A percentile compares a stretch with the other conserved stretches of the same genome.
These are phyloP conservation scores for Pleurotus sapidus DNA, from an alignment of 768 basidiomycete species.

Conservation along the genomic window DNA sequence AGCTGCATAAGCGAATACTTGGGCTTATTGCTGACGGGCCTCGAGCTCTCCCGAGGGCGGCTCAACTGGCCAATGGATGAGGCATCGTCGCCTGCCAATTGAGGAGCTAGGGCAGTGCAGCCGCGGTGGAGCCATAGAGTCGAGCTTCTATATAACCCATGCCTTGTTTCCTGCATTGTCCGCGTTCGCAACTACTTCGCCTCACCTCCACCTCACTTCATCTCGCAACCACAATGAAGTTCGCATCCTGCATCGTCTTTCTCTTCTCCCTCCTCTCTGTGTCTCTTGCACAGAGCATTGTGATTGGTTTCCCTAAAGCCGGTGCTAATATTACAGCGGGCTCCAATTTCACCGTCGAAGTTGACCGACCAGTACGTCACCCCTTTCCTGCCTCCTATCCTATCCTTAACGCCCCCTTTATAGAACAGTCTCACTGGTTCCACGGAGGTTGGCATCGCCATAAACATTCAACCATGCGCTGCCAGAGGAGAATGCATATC, in stretches of 20 bases:
- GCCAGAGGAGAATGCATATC: conserved; percentile 16
- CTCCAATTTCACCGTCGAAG: conserved; percentile 35
- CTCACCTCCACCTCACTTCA: too few relatives aligned
- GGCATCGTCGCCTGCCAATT: too few relatives aligned
- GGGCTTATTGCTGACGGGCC: too few relatives aligned
- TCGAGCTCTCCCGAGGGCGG: too few relatives aligned
- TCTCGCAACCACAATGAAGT: too few relatives aligned
- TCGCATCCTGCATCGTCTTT: background rate
- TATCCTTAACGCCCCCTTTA: background rate
- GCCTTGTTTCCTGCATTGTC: too few relatives aligned
- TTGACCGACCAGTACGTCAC: conserved; percentile 45
- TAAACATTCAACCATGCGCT: conserved; percentile 37
- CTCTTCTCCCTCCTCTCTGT: conserved; percentile 20
- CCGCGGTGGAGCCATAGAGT: too few relatives aligned
- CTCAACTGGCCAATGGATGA: too few relatives aligned
- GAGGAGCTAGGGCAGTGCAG: too few relatives aligned
- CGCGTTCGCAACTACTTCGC: too few relatives aligned
- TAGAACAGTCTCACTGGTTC: conserved; percentile 36
- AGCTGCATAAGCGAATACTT: too few relatives aligned
- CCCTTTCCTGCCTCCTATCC: background rate
- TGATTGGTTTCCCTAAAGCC: conserved; percentile 37
- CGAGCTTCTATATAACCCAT: too few relatives aligned
- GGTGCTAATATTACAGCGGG: conserved; percentile 34
- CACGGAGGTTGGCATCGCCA: conserved; percentile 42
- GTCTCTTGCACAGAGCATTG: conserved; percentile 37